These are phyloP conservation scores for Chlorella sp. DNA, from an alignment of 139 green algal species.

Conservation along the genomic window DNA sequence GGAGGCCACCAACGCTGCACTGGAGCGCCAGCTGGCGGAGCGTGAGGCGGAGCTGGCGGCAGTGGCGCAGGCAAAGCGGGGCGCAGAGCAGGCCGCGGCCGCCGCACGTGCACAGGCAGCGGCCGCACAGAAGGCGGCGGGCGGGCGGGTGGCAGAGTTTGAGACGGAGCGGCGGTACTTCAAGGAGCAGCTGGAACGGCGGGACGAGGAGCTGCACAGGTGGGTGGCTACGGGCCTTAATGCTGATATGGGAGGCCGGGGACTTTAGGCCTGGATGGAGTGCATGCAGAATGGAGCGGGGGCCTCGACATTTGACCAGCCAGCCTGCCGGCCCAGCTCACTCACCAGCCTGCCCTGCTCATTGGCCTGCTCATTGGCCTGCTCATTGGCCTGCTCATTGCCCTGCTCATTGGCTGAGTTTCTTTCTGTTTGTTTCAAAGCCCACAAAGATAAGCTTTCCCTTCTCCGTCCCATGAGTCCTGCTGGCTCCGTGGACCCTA, in stretches of 20 bases:
- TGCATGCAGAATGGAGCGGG: no score
- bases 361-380: neutral
- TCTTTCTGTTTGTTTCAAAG: no score
- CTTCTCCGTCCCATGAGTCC: no score
- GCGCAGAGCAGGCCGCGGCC: constrained; percentile 7
- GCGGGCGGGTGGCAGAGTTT: neutral
- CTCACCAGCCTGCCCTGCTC: neutral
- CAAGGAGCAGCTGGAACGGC: constrained; percentile 32
- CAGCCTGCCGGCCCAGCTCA: no score
- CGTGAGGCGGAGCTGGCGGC: constrained; percentile 3
- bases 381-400: no score
- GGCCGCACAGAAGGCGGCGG: constrained; percentile 27
- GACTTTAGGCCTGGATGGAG: neutral
- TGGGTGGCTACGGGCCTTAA: neutral
- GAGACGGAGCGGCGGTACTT: constrained; percentile 17
- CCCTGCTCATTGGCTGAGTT: no score
- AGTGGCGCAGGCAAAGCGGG: neutral
- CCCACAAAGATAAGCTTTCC: no score
- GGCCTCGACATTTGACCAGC: no score
- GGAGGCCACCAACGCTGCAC: neutral
- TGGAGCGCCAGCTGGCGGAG: constrained; percentile 18
- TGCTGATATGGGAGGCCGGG: neutral
- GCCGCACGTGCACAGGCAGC: constrained; percentile 24
- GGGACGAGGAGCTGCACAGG: constrained; percentile 26
- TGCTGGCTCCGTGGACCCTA: no score